Base-by-base conservation (phyloP, 148 eudicot species). In the Rhododendron griersonianum region DNA sequence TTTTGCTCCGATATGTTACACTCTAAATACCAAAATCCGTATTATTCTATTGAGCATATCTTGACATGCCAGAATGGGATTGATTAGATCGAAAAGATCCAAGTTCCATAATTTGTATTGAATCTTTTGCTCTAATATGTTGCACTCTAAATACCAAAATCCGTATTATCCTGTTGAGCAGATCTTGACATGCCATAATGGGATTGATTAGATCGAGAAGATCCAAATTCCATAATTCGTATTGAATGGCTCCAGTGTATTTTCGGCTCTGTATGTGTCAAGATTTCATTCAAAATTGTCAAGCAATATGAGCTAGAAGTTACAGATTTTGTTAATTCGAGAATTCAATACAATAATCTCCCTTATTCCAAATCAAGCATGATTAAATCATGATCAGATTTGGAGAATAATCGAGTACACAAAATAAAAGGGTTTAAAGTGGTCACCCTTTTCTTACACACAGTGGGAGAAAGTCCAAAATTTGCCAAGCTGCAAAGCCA, bases 401-500 rank as follows among this genome's bases (percentile, higher is more conserved):
- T n/a, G 30, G 71, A 23, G 59, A 48, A 48, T 45, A 50, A 19
- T 10, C 57, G 44, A 23, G 28, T 80, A n/a, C 11, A 45, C 28
- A 48, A 21, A 45, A n/a, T 3, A 71, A 15, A 30, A 21, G 14
- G 30, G 71, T 4, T 30, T 1, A 35, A 39, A 13, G 28, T 9
- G 71, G 71, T 65, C 71, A n/a, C 10, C 69, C 7, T 23, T n/a
- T 13, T 69, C 37, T 81, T 30, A 33, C 18, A 28, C n/a, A n/a
- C 28, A 8, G 71, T 65, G 67, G 23, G 21, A 81, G 77, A 83
- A 63, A 65, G 39, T 83, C 84, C 76, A 83, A 83, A 83, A 33
- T 83, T 44, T 51, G 37, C 50, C 50, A 8, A n/a, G 19, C 84
- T 83, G 76, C 76, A 65, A 83, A 65, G 41, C 84, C 41, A n/a